Percentiles rank a stretch among this genome's conserved stretches.
These are phyloP conservation scores for Amanita exitialis DNA, from an alignment of 768 basidiomycete genomes.

Conservation along the genomic window DNA sequence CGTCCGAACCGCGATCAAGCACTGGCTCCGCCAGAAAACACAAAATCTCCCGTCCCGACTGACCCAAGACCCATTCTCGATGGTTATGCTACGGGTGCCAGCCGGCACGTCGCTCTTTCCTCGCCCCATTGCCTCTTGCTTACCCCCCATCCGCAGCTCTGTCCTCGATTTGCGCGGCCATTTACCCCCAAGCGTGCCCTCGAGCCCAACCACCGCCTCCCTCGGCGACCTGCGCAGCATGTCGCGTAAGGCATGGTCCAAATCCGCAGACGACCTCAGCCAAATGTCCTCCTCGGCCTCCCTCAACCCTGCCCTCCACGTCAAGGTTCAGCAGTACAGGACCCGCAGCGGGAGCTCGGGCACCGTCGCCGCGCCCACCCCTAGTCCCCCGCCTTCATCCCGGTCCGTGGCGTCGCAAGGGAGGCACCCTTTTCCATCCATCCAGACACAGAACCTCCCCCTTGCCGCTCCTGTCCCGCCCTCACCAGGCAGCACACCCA, in stretches of 20 bases:
- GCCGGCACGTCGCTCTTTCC: slow-evolving; percentile 29
- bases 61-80: slow-evolving; percentile 74
- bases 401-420: slow-evolving; percentile 15
- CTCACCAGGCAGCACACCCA: slow-evolving; percentile 25
- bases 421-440: slow-evolving; percentile 31
- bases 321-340: slow-evolving; percentile 58
- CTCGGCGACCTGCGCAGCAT: slow-evolving; percentile 62
- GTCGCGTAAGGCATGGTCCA: slow-evolving; percentile 69
- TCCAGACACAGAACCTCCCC: slow-evolving; percentile 15
- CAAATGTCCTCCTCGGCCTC: slow-evolving; percentile 30
- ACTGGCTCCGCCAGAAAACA: slow-evolving; percentile 41
- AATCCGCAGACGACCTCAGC: slow-evolving; percentile 70
- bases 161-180: slow-evolving; percentile 30
- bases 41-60: slow-evolving; percentile 78
- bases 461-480: slow-evolving; percentile 15
- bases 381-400: slow-evolving; percentile 21
- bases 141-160: slow-evolving; percentile 34
- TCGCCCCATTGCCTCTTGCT: slow-evolving; percentile 46
- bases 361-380: slow-evolving; percentile 26
- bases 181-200: slow-evolving; percentile 26
- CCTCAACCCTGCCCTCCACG: slow-evolving; percentile 39
- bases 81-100: slow-evolving; percentile 33
- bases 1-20: slow-evolving; percentile 39
- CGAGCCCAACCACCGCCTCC: slow-evolving; percentile 22
- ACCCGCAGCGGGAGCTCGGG: slow-evolving; percentile 47